Conservation (phyloP, 305 asterid species). For the Solanum hybrid region DNA sequence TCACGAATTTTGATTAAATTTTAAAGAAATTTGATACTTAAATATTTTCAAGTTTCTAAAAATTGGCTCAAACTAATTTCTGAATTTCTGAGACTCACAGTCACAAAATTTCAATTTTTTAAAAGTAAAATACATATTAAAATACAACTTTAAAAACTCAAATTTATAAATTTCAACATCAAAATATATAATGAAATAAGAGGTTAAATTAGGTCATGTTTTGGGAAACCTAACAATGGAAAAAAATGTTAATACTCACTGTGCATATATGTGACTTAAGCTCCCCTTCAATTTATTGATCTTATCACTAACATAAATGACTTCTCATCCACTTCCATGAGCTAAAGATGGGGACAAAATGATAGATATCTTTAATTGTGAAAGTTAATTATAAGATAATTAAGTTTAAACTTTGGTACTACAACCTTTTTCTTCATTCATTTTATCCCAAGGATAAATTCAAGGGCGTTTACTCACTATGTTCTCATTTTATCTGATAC, state of each 20-base stretch:
- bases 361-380: neutral
- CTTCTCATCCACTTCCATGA: neutral
- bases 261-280: neutral
- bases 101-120: neutral
- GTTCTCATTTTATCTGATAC: neutral
- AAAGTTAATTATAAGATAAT: neutral
- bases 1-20: neutral
- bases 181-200: neutral
- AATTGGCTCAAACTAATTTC: neutral
- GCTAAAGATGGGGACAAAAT: neutral
- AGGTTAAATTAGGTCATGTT: neutral
- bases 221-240: neutral
- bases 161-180: neutral
- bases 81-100: neutral
- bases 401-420: neutral
- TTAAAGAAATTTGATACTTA: neutral
- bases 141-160: neutral
- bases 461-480: neutral
- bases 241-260: neutral
- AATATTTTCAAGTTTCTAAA: neutral
- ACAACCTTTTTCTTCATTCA: neutral
- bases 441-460: neutral
- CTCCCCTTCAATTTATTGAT: neutral
- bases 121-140: neutral
- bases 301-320: neutral